Base-by-base conservation (phyloP, 495 filamentous ascomycete species). In the Aspergillus leporis region DNA sequence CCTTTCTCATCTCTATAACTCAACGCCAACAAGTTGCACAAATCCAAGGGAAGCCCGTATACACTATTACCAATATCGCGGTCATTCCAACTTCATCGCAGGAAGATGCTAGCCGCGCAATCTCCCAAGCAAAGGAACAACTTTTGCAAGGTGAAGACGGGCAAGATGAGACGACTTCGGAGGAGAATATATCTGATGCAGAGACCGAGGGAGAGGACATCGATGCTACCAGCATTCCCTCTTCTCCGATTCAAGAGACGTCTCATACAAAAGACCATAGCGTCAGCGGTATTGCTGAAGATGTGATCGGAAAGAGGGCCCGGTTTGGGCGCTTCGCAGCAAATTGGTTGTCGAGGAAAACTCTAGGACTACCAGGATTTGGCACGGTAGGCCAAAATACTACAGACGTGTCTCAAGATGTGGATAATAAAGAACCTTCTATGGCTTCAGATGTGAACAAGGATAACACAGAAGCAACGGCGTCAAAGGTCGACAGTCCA, bases 241-340 rank as follows among this genome's bases (percentile, higher is more conserved):
- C 62, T 8, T 77, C 70, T 9, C 74, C 76, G 0, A 56, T 48
- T 14, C 63, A 64, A 38, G 61, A 70, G 46, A 58, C 51, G 13
- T 32, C 41, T 22, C 70, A 72, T 50, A 30, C 58, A 21, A 66
- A 66, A 47, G 61, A 59, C 23, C 53, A 30, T 45, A 78, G 76
- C 41, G 77, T 76, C 25, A 85, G 82, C 55, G 83, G 78, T 47
- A 84, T 94, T 56, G 90, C 87, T 0, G 83, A 95, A 75, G 91
- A 97, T 73, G 92, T 96, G 1, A 90, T 96, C 53, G 81, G 79
- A 6, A 86, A 83, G 58, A 87, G 83, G 56, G 89, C 92, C 0
- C 84, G 82, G 40, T 97, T 97, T 72, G 93, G 93, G 2, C 78
- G 89, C 22, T 97, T 97, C 69, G 90, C 93, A 0, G 84, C 90